These are phyloP conservation scores for Fusarium piperis DNA, from an alignment of 2,329 filamentous ascomycete genomes.

Conservation along the genomic window DNA sequence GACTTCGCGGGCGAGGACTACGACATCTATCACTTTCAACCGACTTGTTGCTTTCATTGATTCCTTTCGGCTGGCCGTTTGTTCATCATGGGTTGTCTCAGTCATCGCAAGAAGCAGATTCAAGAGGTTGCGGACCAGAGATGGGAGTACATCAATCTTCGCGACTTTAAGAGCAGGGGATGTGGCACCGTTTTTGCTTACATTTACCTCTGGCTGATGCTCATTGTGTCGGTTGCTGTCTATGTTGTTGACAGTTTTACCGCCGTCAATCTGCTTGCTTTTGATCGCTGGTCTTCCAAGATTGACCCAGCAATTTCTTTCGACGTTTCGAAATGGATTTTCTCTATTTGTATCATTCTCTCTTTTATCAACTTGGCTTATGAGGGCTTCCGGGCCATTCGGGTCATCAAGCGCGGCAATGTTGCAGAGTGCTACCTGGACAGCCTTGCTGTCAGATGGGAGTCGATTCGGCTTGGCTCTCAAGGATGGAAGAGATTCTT, in stretches of 20 bases:
- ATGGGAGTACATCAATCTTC: conserved; percentile 86
- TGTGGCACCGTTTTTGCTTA: conserved; percentile 84
- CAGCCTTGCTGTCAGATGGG: conserved; percentile 82
- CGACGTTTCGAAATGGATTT: conserved; percentile 91
- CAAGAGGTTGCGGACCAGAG: conserved; percentile 84
- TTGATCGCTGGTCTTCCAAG: conserved; percentile 87
- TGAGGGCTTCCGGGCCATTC: conserved; percentile 81
- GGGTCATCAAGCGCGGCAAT: conserved; percentile 84
- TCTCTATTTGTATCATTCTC: conserved; percentile 88
- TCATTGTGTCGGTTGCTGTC: conserved; percentile 81
- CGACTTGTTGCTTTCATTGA: conserved; percentile 17
- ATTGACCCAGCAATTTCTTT: conserved; percentile 83
- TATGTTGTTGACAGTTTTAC: conserved; percentile 94
- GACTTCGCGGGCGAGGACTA: conserved; percentile 60
- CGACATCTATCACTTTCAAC: conserved; percentile 47
- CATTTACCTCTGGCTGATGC: conserved; percentile 82
- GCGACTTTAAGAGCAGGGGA: conserved; percentile 86
- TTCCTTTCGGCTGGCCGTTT: conserved; percentile 19
- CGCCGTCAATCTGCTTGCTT: conserved; percentile 87
- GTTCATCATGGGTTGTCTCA: conserved; percentile 70
- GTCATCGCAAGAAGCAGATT: conserved; percentile 68
- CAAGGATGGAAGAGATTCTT: conserved; percentile 89
- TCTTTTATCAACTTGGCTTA: conserved; percentile 85
- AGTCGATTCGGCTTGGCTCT: conserved; percentile 79
- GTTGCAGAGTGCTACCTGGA: conserved; percentile 94